Percentiles rank a stretch among this genome's conserved stretches.
phyloP scores from a whole-genome alignment of 1,284 basidiomycete species.

The Ustilago crameri region DNA sequence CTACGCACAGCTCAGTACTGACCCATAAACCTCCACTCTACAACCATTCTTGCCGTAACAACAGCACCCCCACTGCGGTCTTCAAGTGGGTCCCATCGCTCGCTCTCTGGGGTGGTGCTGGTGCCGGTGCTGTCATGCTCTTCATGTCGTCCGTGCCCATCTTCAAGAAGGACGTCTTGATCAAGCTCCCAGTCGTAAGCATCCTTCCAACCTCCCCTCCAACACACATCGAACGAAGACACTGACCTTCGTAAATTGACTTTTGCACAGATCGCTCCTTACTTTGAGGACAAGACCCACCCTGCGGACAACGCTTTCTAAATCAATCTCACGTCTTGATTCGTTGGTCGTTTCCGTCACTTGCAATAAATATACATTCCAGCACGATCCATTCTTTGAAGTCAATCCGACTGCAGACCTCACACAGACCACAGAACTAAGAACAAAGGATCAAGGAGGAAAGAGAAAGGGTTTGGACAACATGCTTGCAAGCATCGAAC shows the following conservation, averaged over 20 bases:
- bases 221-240: neutral
- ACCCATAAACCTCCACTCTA: neutral
- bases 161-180: constrained; percentile 61
- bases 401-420: too few relatives aligned
- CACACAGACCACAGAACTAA: too few relatives aligned
- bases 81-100: constrained; percentile 59
- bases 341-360: neutral
- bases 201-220: neutral
- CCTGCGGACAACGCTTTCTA: constrained; percentile 53
- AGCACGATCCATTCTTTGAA: neutral
- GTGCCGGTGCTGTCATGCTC: constrained; percentile 55
- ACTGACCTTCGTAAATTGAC: neutral
- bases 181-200: constrained; percentile 59
- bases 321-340: constrained; percentile 4
- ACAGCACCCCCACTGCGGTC: constrained; percentile 30
- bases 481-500: too few relatives aligned
- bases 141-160: constrained; percentile 60
- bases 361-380: constrained; percentile 5
- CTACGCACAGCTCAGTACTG: neutral
- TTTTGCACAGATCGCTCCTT: constrained; percentile 34
- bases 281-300: constrained; percentile 55
- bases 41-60: neutral
- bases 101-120: constrained; percentile 61
- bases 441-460: too few relatives aligned
- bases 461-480: too few relatives aligned